Conservation (phyloP, 2,329 filamentous ascomycete species). For the Aureobasidium musti region DNA sequence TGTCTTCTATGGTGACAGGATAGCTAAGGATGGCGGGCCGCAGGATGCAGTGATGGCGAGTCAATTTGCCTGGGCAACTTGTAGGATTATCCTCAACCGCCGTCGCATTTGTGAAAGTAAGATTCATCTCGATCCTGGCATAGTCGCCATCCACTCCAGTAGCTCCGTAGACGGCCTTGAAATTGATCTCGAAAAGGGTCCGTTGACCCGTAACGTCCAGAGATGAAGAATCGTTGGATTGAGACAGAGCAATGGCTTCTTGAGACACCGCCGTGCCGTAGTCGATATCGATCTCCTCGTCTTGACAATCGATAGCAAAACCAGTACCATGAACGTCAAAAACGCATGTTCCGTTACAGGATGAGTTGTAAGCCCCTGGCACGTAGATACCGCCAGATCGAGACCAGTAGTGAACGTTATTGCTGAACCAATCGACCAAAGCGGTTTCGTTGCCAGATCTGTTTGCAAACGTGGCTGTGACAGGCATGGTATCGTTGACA, state of each 20-base stretch:
- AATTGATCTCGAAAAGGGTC: slow-evolving; percentile 30
- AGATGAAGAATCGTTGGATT: not conserved
- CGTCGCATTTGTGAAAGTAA: slow-evolving; percentile 22
- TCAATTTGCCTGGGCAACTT: slow-evolving; percentile 28
- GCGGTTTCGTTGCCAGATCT: not conserved
- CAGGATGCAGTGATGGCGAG: slow-evolving; percentile 33
- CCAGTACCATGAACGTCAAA: slow-evolving; percentile 32
- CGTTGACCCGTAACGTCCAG: not conserved
- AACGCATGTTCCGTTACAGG: slow-evolving; percentile 33
- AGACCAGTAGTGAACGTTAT: slow-evolving; percentile 31
- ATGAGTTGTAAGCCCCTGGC: slow-evolving; percentile 20
- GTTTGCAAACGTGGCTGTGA: slow-evolving; percentile 24
- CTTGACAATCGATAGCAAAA: slow-evolving; percentile 34
- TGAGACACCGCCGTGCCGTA: slow-evolving; percentile 25
- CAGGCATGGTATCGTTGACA: slow-evolving; percentile 32
- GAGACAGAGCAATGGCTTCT: not conserved
- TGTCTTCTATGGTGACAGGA: slow-evolving; percentile 31
- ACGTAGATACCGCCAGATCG: slow-evolving; percentile 29
- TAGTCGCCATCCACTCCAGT: slow-evolving; percentile 19
- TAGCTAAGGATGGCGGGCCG: slow-evolving; percentile 35
- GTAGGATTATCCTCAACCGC: slow-evolving; percentile 2
- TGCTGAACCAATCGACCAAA: slow-evolving; percentile 13
- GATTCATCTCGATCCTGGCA: slow-evolving; percentile 27
- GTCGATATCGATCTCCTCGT: slow-evolving; percentile 28
- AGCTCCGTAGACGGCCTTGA: slow-evolving; percentile 19